phyloP scores from a whole-genome alignment of 352 stramenopile species.

The Pythium coloratum region DNA sequence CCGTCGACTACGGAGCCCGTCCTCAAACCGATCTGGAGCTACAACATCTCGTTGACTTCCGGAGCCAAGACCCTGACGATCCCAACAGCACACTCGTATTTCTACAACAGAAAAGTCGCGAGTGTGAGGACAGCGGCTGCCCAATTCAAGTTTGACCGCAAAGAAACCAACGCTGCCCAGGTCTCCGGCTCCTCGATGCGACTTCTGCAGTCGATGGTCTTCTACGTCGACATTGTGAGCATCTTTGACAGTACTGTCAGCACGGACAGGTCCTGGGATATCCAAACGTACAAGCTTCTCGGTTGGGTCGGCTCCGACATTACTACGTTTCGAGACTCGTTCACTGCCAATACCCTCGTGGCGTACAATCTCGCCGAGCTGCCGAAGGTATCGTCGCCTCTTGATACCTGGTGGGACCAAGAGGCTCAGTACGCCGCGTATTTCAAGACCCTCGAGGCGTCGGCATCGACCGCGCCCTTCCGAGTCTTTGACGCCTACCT shows the following conservation, averaged over 20 bases:
- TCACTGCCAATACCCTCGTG: conserved; percentile 33
- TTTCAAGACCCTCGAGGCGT: conserved; percentile 33
- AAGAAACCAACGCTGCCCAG: conserved; percentile 13
- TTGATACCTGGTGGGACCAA: conserved; percentile 36
- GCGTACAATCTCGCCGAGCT: conserved; percentile 34
- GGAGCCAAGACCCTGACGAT: conserved; percentile 15
- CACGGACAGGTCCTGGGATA: conserved; percentile 21
- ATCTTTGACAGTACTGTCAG: conserved; percentile 19
- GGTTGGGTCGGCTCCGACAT: conserved; percentile 35
- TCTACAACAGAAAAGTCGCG: conserved; percentile 31
- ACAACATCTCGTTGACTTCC: conserved; percentile 34
- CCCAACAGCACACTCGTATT: conserved; percentile 15
- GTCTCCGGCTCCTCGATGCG: conserved; percentile 39
- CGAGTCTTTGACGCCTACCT: conserved; percentile 31
- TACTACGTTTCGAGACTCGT: conserved; percentile 40
- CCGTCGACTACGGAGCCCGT: conserved; percentile 23
- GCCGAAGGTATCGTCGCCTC: not conserved
- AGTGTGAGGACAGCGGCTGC: conserved; percentile 19
- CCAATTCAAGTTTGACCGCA: conserved; percentile 39
- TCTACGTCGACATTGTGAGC: conserved; percentile 38
- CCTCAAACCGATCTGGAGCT: conserved; percentile 31
- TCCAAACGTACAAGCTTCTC: conserved; percentile 40
- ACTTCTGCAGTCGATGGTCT: conserved; percentile 42
- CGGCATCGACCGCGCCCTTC: conserved; percentile 26
- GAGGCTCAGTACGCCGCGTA: conserved; percentile 33